These are phyloP conservation scores for Boletus subcaerulescens DNA, from an alignment of 768 basidiomycete genomes.

Conservation along the genomic window DNA sequence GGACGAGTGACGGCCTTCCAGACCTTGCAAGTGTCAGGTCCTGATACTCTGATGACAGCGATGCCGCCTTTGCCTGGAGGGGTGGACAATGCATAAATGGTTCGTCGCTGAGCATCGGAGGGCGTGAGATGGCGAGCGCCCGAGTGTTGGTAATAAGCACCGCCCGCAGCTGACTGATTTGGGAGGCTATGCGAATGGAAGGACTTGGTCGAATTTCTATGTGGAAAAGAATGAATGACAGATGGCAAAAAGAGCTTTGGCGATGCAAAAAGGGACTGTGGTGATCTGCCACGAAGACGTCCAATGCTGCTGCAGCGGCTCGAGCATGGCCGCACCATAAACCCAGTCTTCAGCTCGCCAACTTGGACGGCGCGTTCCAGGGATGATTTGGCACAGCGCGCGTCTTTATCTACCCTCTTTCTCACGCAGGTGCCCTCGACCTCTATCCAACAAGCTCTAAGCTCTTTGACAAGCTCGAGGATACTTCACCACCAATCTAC, in stretches of 20 bases:
- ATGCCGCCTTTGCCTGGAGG: constrained; percentile 85
- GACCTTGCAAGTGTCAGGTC: constrained; percentile 63
- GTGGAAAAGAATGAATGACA: constrained; percentile 18
- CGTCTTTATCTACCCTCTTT: constrained; percentile 2
- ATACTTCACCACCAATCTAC: neutral
- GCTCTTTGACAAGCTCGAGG: no score
- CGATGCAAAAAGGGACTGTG: neutral
- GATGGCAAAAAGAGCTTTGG: constrained; percentile 11
- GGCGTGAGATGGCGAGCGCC: constrained; percentile 13
- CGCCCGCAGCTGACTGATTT: constrained; percentile 12
- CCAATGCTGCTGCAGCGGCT: neutral
- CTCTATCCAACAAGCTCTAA: neutral
- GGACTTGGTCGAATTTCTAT: constrained; percentile 23
- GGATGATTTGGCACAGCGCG: neutral
- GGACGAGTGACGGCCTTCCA: constrained; percentile 58
- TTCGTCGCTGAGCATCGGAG: constrained; percentile 58
- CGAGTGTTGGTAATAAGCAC: neutral
- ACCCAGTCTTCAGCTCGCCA: neutral
- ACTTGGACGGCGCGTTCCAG: neutral
- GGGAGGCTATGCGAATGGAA: constrained; percentile 16
- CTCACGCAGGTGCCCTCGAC: constrained; percentile 17
- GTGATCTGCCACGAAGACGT: constrained; percentile 2
- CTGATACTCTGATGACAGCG: constrained; percentile 79
- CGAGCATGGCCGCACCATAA: constrained; percentile 24
- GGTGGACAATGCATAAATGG: constrained; percentile 87